Percentiles rank a stretch among this genome's conserved stretches.
Conservation (phyloP, 108 stramenopile species). For the Chaetoceros muelleri region DNA sequence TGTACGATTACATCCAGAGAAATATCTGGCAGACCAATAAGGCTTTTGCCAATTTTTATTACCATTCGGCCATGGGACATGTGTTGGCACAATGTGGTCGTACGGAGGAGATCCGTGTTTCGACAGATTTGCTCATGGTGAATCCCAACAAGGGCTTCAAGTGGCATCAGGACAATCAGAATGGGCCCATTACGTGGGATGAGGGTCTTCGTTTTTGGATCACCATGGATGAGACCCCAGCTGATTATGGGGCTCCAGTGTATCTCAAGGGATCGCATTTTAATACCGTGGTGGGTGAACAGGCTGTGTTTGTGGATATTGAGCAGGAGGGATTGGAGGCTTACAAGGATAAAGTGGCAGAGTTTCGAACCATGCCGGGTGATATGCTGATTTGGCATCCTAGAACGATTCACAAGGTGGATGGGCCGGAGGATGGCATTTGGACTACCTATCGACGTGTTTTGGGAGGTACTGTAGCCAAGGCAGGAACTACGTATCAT, state of each 20-base stretch:
- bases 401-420: constrained; percentile 87
- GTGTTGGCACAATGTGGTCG: constrained; percentile 75
- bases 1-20: constrained; percentile 92
- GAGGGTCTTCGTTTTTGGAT: constrained; percentile 88
- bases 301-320: constrained; percentile 84
- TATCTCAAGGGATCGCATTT: constrained; percentile 85
- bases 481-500: constrained; percentile 53
- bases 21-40: constrained; percentile 89
- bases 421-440: constrained; percentile 80
- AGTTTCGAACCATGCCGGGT: constrained; percentile 81
- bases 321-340: constrained; percentile 68
- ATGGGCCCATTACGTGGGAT: constrained; percentile 80
- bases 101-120: constrained; percentile 75
- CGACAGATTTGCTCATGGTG: constrained; percentile 88
- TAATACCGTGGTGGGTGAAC: constrained; percentile 60
- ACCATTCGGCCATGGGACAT: constrained; percentile 82
- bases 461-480: constrained; percentile 79
- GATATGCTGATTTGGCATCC: constrained; percentile 93
- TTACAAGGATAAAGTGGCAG: constrained; percentile 47
- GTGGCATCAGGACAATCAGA: constrained; percentile 94
- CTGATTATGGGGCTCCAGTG: constrained; percentile 83
- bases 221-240: constrained; percentile 89
- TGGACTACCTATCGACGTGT: constrained; percentile 86
- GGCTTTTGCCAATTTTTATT: constrained; percentile 83
- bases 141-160: constrained; percentile 94